Evolutionary conservation across 2,329 filamentous ascomycete species (phyloP), one percentile per base, ranked within the genome.

Genomic region (Curvularia sp.): DNA sequence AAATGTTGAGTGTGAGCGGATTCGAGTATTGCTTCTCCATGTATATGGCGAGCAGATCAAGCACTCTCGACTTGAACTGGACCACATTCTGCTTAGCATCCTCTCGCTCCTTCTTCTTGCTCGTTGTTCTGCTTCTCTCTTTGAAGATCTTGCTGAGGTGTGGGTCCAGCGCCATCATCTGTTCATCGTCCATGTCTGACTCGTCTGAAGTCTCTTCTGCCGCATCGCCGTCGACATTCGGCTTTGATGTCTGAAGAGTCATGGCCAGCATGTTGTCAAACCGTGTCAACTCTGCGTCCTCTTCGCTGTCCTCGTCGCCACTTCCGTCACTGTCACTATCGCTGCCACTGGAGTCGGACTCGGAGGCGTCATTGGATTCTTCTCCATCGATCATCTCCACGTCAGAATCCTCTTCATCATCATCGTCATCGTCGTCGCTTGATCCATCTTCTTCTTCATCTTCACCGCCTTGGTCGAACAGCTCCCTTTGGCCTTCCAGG

Each of bases 31-130:
- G 89, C 67, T 90, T 89, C 75, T 91, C 93, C 63, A 95, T 83
- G 76, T 92, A 98, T 63, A 95, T 90, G 59, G 90, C 87, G 10
- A 98, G 83, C 1, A 98, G 84, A 72, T 98, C 95, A 4, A 98
- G 85, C 5, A 97, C 89, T 41, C 93, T 90, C 77, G 92, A 91
- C 81, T 99, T 99, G 84, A 99, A 97, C 78, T 94, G 93, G 70
- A 96, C 81, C 72, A 98, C 91, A 19, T 88, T 92, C 66, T 94
- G 90, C 73, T 92, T 95, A 53, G 94, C 93, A 59, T 94, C 90
- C 73, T 92, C 92, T 69, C 90, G 90, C 72, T 95, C 89, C 77
- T 93, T 91, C 80, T 93, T 95, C 72, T 90, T 89, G 74, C 84
- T 88, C 1, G 71, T 72, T 2, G 63, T 65, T 75, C 92, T 89